Base-by-base conservation (phyloP, 345 rosid species). In the Euclidium syriacum region DNA sequence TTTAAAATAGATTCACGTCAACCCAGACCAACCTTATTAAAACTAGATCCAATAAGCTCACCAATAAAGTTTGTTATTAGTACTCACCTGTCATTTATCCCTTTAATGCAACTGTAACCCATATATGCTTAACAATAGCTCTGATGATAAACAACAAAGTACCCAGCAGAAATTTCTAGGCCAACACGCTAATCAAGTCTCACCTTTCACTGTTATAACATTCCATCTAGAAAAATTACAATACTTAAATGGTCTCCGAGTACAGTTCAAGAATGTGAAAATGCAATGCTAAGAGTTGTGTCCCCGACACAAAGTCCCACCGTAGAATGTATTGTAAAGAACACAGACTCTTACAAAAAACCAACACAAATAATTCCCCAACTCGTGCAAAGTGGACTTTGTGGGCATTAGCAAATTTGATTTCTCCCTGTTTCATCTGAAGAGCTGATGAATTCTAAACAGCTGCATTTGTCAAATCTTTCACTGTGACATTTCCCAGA, bases 401-500 rank as follows among this genome's bases (percentile, higher is more conserved):
- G 65, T 12, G 23, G 54, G 43, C 33, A 60, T 33, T 33, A 12
- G 15, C 54, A 46, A 43, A 14, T 9, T 2, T 22, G 43, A 60
- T 46, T 46, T 18, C 16, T 29, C 50, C 12, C 11, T 58, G 38
- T 32, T 44, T 44, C 53, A 14, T 33, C 43, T 2, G n/a, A 52
- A 14, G 41, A 38, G 51, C 34, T 36, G 58, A 38, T 58, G 35
- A 6, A 29, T 50, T 48, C 57, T 53, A 67, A 34, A 42, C 49
- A 71, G 69, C 61, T 64, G 39, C 42, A 20, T 71, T 71, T 58
- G 75, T 71, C 70, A 64, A 23, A 58, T 71, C 70, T 50, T 64
- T 71, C 75, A 64, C 70, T 6, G 55, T 7, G 12, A 64, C 75
- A 23, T 64, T 71, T 49, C 64, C 75, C 6, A 24, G 55, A 71